Conservation (phyloP, 148 eudicot genomes). For the Linanthus parryae region DNA sequence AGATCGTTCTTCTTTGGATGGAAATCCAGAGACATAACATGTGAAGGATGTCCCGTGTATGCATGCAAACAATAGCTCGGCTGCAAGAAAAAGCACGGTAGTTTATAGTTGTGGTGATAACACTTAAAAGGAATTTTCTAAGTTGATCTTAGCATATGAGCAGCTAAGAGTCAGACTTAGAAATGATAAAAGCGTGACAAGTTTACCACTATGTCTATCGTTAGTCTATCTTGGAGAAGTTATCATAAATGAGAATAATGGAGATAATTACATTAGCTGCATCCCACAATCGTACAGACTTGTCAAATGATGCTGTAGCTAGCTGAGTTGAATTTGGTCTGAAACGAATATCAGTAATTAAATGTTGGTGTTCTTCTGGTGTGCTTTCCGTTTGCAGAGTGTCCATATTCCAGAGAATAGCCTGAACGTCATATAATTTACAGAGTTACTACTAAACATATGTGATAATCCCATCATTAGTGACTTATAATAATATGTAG, state of each 20-base stretch:
- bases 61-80: conserved; percentile 70
- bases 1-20: conserved; percentile 88
- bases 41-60: conserved; percentile 63
- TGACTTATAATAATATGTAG: no score
- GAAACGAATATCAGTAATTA: conserved; percentile 81
- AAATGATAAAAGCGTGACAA: no score
- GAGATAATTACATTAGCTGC: conserved; percentile 61
- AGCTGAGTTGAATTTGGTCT: conserved; percentile 81
- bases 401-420: conserved; percentile 92
- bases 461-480: no score
- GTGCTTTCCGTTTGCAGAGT: conserved; percentile 68
- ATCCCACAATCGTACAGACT: conserved; percentile 91
- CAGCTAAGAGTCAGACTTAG: no score
- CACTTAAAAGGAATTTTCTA: no score
- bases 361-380: conserved; percentile 59
- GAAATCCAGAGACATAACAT: conserved; percentile 92
- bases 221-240: no score
- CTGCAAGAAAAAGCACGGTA: no score
- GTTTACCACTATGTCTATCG: no score
- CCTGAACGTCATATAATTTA: no score
- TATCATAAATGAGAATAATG: not conserved
- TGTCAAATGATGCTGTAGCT: conserved; percentile 85
- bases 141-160: no score
- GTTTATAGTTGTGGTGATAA: no score
- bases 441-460: no score